phyloP scores from a whole-genome alignment of 2,329 filamentous ascomycete species.

The Magnaporthiopsis incrustans region DNA sequence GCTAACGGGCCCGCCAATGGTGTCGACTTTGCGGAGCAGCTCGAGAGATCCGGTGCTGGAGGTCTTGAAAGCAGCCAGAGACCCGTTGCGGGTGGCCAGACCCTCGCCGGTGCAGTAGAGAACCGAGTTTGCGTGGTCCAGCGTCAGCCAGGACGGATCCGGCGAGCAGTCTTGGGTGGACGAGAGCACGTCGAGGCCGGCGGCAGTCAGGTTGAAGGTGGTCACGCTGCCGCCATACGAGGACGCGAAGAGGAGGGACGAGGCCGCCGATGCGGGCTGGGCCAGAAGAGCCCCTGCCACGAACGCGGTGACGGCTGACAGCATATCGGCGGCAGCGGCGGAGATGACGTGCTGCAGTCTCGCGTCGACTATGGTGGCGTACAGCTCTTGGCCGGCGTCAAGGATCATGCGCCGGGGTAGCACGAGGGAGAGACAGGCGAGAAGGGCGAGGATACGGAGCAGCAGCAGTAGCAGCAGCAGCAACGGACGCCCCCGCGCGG shows the following conservation, averaged over 20 bases:
- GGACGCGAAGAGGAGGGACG: slow-evolving; percentile 35
- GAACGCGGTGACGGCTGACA: slow-evolving; percentile 5
- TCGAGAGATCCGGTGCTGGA: slow-evolving; percentile 29
- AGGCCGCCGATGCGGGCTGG: slow-evolving; percentile 25
- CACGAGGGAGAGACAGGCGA: background rate
- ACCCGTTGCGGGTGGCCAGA: slow-evolving; percentile 35
- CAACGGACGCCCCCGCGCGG: too few relatives aligned
- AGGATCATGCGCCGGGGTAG: background rate
- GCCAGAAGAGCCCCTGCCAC: background rate
- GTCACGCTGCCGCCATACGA: slow-evolving; percentile 41
- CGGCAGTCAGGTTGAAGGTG: slow-evolving; percentile 33
- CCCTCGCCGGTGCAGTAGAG: slow-evolving; percentile 57
- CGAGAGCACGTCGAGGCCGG: slow-evolving; percentile 31
- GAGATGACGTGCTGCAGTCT: background rate
- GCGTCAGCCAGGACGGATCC: slow-evolving; percentile 53
- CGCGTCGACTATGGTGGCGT: background rate
- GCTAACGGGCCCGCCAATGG: slow-evolving; percentile 34
- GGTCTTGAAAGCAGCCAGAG: slow-evolving; percentile 34
- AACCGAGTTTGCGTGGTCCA: slow-evolving; percentile 38
- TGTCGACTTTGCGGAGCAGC: slow-evolving; percentile 26
- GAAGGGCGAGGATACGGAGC: background rate
- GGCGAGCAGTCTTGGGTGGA: slow-evolving; percentile 39
- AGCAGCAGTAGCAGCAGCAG: background rate
- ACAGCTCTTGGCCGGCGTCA: background rate
- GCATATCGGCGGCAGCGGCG: slow-evolving; percentile 6